Evolutionary conservation across 2,329 filamentous ascomycete species (phyloP), one percentile per base, ranked within the genome.

Genomic region (Monilinia polystroma): DNA sequence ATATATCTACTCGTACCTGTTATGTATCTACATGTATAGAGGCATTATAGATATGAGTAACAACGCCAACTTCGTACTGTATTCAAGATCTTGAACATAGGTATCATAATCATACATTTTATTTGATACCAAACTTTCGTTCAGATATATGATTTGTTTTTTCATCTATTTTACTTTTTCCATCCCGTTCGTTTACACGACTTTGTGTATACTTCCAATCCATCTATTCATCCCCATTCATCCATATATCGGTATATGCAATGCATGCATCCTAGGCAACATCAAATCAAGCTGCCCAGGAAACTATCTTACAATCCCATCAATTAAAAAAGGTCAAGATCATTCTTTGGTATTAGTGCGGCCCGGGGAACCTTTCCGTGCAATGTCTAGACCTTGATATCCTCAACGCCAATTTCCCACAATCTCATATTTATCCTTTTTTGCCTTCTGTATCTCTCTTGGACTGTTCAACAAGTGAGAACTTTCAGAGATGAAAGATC

Each of bases 221-320:
- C 35, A 41, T 29, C 10, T 43, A 63, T 23, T 29, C 29, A 29
- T 29, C 29, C 29, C 29, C 29, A 4, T 29, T 29, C 29, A 29
- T 29, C 10, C 58, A 63, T 23, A 55, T 55, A 20, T 11, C 12
- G 29, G 14, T 43, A 18, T 26, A 49, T 43, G 59, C 47, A 49
- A n/a, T 53, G 14, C 32, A 43, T 63, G 47, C 59, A 63, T 54
- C 59, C 18, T 53, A 41, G 29, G 47, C 29, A 49, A 41, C 49
- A 38, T 58, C 38, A 29, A 58, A n/a, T 58, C 38, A 45, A 58
- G 32, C 49, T 63, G 47, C n/a, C 59, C 23, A 20, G 59, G 59
- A 29, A 63, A 63, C 59, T 8, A 54, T 54, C 47, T 63, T 54
- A 38, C 59, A 63, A 58, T 58, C 16, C 18, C 55, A 43, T 29